phyloP scores from a whole-genome alignment of 371 early-diverging fungal species.

The Mucor piriformis region DNA sequence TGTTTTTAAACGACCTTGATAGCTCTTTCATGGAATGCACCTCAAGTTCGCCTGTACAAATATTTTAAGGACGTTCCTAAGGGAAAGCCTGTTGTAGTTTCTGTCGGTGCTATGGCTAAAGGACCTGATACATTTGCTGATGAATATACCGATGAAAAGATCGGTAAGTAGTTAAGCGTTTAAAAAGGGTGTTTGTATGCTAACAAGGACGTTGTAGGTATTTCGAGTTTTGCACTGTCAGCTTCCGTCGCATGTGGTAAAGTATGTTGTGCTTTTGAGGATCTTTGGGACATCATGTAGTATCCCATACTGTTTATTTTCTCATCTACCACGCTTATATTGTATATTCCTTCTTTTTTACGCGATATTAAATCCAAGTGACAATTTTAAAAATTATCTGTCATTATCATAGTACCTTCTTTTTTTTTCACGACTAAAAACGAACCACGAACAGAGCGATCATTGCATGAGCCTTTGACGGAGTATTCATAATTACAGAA shows the following conservation, averaged over 20 bases:
- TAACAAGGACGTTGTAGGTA: conserved; percentile 56
- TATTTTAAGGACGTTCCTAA: conserved; percentile 75
- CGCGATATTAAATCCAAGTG: no score
- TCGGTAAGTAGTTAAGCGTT: conserved; percentile 50
- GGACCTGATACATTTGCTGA: conserved; percentile 95
- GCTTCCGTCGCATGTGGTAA: conserved; percentile 95
- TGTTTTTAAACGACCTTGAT: no score
- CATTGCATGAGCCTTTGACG: no score
- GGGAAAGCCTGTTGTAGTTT: conserved; percentile 81
- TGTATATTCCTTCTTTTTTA: conserved; percentile 6
- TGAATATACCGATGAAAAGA: conserved; percentile 87
- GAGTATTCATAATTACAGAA: no score
- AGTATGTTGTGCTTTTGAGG: conserved; percentile 84
- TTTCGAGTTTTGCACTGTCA: conserved; percentile 91
- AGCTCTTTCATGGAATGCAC: conserved; percentile 91
- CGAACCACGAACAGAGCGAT: no score
- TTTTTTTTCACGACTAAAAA: no score
- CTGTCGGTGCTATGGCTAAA: conserved; percentile 96
- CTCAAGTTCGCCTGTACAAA: conserved; percentile 73
- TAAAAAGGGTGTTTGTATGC: not conserved
- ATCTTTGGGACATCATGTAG: conserved; percentile 81
- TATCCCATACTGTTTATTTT: not conserved
- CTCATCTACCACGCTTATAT: conserved; percentile 3
- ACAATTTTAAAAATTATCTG: no score
- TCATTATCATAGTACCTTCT: no score